Conservation (phyloP, 2,329 filamentous ascomycete genomes). For the Botrytis medusae region DNA sequence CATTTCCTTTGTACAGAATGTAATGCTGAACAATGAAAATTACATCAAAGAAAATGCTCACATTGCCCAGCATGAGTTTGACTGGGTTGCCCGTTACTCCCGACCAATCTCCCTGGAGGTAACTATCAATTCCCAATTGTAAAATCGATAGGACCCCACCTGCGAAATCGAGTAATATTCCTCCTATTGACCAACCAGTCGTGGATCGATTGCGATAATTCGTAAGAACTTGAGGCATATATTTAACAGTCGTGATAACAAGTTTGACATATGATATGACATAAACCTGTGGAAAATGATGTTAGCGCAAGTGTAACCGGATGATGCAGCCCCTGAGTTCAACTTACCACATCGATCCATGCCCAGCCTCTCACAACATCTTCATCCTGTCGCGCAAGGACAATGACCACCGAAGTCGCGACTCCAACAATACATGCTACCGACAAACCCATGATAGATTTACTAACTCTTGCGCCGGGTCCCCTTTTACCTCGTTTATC, state of each 20-base stretch:
- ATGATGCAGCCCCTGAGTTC: neutral
- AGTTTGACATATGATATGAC: slow-evolving; percentile 87
- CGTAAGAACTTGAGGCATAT: slow-evolving; percentile 79
- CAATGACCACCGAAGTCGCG: slow-evolving; percentile 49
- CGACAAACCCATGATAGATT: slow-evolving; percentile 66
- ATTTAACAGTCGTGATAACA: slow-evolving; percentile 85
- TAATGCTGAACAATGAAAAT: slow-evolving; percentile 91
- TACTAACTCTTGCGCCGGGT: slow-evolving; percentile 57
- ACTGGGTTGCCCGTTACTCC: slow-evolving; percentile 89
- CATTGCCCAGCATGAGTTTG: slow-evolving; percentile 82
- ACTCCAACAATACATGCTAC: slow-evolving; percentile 64
- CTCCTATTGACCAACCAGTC: slow-evolving; percentile 79
- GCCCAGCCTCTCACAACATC: slow-evolving; percentile 54
- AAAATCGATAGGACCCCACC: slow-evolving; percentile 79
- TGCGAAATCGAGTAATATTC: slow-evolving; percentile 79
- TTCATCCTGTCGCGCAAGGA: slow-evolving; percentile 41
- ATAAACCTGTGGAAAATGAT: slow-evolving; percentile 45
- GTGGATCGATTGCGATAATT: slow-evolving; percentile 88
- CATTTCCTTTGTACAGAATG: slow-evolving; percentile 60
- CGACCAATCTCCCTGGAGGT: slow-evolving; percentile 81
- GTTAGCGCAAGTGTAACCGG: neutral
- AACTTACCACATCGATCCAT: slow-evolving; percentile 56
- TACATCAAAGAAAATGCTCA: slow-evolving; percentile 81
- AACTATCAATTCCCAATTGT: slow-evolving; percentile 84
- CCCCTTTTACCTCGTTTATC: slow-evolving; percentile 50